Base-by-base conservation (phyloP, 202 grass and related monocot genomes). In the Schoenoplectus tabernaemontani region DNA sequence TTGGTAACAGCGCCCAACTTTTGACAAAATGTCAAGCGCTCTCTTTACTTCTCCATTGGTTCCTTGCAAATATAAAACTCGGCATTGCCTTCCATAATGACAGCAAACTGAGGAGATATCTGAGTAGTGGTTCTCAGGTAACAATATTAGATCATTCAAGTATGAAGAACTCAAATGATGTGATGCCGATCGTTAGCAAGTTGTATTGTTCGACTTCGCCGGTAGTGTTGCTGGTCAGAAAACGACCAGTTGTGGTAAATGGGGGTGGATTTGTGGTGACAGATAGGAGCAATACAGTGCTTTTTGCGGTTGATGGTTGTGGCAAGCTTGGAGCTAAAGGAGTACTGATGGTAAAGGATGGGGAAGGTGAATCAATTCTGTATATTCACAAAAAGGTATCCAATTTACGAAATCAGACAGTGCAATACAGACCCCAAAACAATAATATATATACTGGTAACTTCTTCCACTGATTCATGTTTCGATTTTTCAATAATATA, bases 221-320 rank as follows among this genome's bases (percentile, higher is more conserved):
- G 16, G 67, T 66, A 13, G 63, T 57, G 2, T 77, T 98, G 81
- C 88, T 89, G 84, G 88, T 98, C 39, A 90, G 91, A 78, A 89
- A 83, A 54, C 83, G 96, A 42, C 96, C 96, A 22, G 65, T 56
- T 33, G 83, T 89, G 0, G 81, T 95, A 57, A 92, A 88, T 15
- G 96, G 96, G 0, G 96, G 96, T 19, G 89, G 96, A 26, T 90
- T 98, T 66, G 89, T 98, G 39, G 89, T 92, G 75, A 89, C 86
- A 33, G 85, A 92, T 76, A 57, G 77, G 57, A 72, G 64, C 50
- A 85, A 91, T 8, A 87, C 83, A 38, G 72, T 84, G 56, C 59
- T 85, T 78, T 98, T 91, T 72, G 41, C 82, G 44, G 65, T 98
- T 10, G 96, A 98, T 63, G 96, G 96, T 73, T 98, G 90, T 84